phyloP scores from a whole-genome alignment of 306 rosid species.

The Pachyrhizus erosus region DNA sequence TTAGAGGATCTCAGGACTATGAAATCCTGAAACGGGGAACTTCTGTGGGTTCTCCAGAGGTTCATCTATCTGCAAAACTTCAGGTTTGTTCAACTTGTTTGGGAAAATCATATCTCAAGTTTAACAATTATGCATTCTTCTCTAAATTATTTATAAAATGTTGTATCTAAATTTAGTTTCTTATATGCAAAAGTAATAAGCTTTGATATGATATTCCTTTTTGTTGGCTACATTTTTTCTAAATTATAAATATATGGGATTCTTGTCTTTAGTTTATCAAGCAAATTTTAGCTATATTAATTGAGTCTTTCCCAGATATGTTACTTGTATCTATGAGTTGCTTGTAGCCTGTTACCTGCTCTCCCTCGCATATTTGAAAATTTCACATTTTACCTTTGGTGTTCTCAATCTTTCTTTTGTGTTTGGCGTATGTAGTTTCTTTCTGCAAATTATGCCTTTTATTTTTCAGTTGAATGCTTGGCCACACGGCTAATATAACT shows the following conservation, averaged over 20 bases:
- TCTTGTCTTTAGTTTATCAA: not conserved
- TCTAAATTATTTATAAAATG: conserved; percentile 34
- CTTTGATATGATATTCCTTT: not conserved
- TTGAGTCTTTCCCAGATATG: conserved; percentile 1
- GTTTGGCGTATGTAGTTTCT: conserved; percentile 17
- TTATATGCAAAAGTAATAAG: not conserved
- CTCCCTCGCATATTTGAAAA: not conserved
- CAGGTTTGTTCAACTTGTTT: conserved; percentile 60
- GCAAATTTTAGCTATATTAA: not conserved
- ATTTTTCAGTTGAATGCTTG: conserved; percentile 25
- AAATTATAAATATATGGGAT: conserved; percentile 13
- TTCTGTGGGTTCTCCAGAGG: conserved; percentile 92
- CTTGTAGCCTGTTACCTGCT: not conserved
- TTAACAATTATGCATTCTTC: not conserved
- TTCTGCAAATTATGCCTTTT: conserved; percentile 32
- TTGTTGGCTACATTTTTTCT: conserved; percentile 21
- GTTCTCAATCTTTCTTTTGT: conserved; percentile 9
- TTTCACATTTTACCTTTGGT: conserved; percentile 12
- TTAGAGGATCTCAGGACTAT: conserved; percentile 80
- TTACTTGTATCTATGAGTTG: conserved; percentile 1
- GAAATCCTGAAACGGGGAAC: conserved; percentile 84
- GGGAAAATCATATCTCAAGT: conserved; percentile 26
- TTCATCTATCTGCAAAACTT: conserved; percentile 91
- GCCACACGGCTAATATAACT: conserved; percentile 37
- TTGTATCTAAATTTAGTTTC: conserved; percentile 7